These are phyloP conservation scores for Neofusicoccum laricinum DNA, from an alignment of 2,329 filamentous ascomycete genomes.

Conservation along the genomic window DNA sequence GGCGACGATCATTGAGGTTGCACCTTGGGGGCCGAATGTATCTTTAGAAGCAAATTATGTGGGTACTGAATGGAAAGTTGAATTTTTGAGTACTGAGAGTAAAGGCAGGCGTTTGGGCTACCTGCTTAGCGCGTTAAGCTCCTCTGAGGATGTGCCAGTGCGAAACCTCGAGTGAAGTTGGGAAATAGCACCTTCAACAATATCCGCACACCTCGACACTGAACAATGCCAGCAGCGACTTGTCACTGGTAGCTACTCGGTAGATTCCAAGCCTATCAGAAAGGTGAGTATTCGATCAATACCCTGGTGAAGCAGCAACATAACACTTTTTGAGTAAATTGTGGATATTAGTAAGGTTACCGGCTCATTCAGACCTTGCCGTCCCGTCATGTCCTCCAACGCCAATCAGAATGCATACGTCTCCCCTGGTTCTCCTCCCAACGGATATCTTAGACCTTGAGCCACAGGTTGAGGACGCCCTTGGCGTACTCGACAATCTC, in stretches of 20 bases:
- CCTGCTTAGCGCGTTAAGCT: no score
- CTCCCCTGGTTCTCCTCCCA: background rate
- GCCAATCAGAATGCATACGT: slow-evolving; percentile 8
- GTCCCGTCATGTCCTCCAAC: slow-evolving; percentile 6
- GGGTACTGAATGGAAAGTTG: background rate
- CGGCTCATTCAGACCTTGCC: slow-evolving; percentile 7
- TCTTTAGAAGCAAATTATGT: background rate
- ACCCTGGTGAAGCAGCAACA: background rate
- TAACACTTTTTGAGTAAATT: background rate
- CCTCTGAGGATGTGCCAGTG: no score
- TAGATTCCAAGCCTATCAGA: no score
- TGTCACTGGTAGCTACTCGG: no score
- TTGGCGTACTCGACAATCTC: slow-evolving; percentile 98
- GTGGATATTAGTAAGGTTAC: slow-evolving; percentile 10
- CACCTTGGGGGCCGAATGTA: background rate
- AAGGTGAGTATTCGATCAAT: no score
- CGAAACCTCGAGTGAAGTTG: no score
- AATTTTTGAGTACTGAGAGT: no score
- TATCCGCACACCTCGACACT: no score
- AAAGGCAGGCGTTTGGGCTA: no score
- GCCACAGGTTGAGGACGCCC: slow-evolving; percentile 48
- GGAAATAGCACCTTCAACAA: no score
- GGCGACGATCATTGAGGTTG: background rate
- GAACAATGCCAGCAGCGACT: no score
- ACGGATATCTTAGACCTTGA: slow-evolving; percentile 43